A percentile compares a stretch with the other conserved stretches of the same genome.
Conservation (phyloP, 352 stramenopile genomes). For the Phytophthora sojae region DNA sequence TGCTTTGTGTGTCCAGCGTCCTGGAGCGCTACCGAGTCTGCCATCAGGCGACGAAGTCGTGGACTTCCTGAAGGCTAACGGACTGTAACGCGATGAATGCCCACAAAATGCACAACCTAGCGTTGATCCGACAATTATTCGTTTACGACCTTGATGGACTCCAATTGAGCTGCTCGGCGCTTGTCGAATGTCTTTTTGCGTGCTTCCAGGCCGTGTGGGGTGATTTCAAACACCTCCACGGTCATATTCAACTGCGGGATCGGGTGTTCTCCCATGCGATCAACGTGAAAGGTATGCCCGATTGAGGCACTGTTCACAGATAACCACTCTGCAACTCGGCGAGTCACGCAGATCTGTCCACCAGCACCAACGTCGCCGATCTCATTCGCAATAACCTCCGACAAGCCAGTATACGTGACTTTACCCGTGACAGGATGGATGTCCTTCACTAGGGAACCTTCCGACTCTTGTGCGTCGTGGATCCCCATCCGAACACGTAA, state of each 20-base stretch:
- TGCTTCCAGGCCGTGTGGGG: conserved; percentile 41
- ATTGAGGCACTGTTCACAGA: conserved; percentile 34
- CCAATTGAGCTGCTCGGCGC: conserved; percentile 15
- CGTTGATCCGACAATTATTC: neutral
- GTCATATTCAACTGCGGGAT: conserved; percentile 49
- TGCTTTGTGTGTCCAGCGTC: conserved; percentile 63
- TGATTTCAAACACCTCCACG: conserved; percentile 52
- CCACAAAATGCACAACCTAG: neutral
- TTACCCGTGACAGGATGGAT: conserved; percentile 59
- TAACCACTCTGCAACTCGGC: conserved; percentile 52
- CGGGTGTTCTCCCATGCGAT: conserved; percentile 34
- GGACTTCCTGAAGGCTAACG: conserved; percentile 32
- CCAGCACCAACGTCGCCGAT: conserved; percentile 55
- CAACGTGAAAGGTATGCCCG: conserved; percentile 33
- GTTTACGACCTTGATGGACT: conserved; percentile 26
- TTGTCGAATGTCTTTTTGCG: conserved; percentile 48
- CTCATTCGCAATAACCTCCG: conserved; percentile 66
- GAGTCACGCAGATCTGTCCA: conserved; percentile 61
- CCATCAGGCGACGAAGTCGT: conserved; percentile 39
- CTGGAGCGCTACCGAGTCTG: conserved; percentile 72
- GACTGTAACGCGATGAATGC: conserved; percentile 1
- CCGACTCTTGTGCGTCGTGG: conserved; percentile 52
- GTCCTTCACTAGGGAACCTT: conserved; percentile 57
- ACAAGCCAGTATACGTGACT: conserved; percentile 62
- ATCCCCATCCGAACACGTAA: conserved; percentile 68